A percentile compares a stretch with the other conserved stretches of the same genome.
phyloP scores from a whole-genome alignment of 164 flowering plant species.

The Tetrastigma voinierianum region DNA sequence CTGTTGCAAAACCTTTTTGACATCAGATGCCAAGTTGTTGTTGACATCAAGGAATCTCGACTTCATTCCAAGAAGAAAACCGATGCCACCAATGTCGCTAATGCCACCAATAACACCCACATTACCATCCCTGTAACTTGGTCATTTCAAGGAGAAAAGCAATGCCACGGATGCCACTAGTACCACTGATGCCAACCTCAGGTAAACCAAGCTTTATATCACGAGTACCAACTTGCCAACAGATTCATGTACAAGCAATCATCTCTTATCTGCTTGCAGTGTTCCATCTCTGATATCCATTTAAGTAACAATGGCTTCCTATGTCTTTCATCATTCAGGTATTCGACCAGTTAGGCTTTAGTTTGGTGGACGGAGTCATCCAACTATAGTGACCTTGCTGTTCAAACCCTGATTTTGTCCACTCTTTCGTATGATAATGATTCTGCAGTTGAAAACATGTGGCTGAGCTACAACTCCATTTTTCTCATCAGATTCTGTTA shows the following conservation, averaged over 20 bases:
- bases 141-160: conserved; percentile 2
- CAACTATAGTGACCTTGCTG: not conserved
- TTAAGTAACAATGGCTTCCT: not conserved
- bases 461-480: not conserved
- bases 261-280: not conserved
- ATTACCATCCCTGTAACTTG: too few relatives aligned
- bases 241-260: not conserved
- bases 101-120: conserved; percentile 13
- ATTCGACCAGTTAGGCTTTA: conserved; percentile 13
- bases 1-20: conserved; percentile 76
- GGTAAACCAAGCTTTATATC: not conserved
- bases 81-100: conserved; percentile 18
- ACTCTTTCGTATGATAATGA: not conserved
- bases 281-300: not conserved
- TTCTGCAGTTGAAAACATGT: too few relatives aligned
- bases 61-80: conserved; percentile 28
- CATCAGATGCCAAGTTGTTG: conserved; percentile 66
- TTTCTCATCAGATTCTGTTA: not conserved
- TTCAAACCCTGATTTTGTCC: not conserved
- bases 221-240: not conserved
- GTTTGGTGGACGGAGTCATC: not conserved
- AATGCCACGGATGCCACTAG: conserved; percentile 1
- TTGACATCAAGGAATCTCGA: conserved; percentile 45
- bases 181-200: conserved; percentile 6
- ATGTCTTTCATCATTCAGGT: conserved; percentile 12